Conservation (phyloP, 2,329 filamentous ascomycete species). For the Karstenula rhodostoma region DNA sequence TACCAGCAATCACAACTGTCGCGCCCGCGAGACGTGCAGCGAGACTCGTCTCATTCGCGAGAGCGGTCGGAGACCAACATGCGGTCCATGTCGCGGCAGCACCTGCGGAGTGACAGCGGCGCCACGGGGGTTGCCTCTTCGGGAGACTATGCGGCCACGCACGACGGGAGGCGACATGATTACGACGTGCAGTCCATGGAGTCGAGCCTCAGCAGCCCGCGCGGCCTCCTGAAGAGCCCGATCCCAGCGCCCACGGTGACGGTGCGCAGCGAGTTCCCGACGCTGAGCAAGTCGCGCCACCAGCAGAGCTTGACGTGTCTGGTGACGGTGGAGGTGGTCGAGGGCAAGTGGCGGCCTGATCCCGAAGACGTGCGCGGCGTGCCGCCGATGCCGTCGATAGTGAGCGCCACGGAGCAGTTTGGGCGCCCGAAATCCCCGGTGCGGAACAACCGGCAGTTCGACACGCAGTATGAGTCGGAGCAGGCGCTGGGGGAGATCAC, state of each 20-base stretch:
- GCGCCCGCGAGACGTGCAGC: conserved; percentile 37
- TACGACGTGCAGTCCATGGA: conserved; percentile 98
- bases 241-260: conserved; percentile 93
- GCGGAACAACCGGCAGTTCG: conserved; percentile 56
- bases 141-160: conserved; percentile 79
- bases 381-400: conserved; percentile 59
- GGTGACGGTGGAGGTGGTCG: conserved; percentile 90
- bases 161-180: conserved; percentile 81
- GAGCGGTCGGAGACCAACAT: conserved; percentile 33
- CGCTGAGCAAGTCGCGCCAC: conserved; percentile 87
- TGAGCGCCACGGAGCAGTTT: conserved; percentile 58
- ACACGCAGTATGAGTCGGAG: conserved; percentile 73
- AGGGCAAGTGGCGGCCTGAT: conserved; percentile 88
- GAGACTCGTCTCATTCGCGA: conserved; percentile 10
- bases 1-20: conserved; percentile 37
- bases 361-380: conserved; percentile 74
- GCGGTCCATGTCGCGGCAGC: conserved; percentile 53
- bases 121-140: conserved; percentile 76
- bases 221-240: conserved; percentile 76
- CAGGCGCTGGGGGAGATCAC: conserved; percentile 85
- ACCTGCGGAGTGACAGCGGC: conserved; percentile 81
- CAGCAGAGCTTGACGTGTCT: conserved; percentile 95
- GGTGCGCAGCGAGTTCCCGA: conserved; percentile 95
- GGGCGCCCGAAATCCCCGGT: conserved; percentile 66
- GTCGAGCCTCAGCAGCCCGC: conserved; percentile 78